Evolutionary conservation across 768 basidiomycete species (phyloP), one percentile per base, ranked within the genome.

Genomic region (Tephrocybe rancida): DNA sequence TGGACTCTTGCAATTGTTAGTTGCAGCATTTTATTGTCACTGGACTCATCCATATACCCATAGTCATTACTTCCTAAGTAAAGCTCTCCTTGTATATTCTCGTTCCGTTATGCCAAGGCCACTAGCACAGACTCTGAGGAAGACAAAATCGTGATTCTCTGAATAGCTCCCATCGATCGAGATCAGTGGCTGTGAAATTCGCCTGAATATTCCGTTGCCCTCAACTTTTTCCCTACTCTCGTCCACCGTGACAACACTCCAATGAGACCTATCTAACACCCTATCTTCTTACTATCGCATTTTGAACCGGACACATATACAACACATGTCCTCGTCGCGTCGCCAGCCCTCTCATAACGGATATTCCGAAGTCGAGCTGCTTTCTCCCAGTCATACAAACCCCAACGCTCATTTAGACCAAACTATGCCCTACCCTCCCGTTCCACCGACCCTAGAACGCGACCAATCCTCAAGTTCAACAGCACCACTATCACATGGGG

Each of bases 261-360:
- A 18, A 50, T 53, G 52, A 11, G n/a, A 55, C 37, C 29, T 43
- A 41, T 34, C 29, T 27, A 48, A 50, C 32, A 19, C 2, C 39
- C 29, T 47, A 47, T 43, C 39, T 22, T 26, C 19, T 30, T 30
- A 26, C 44, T 27, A 7, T 44, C 67, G 94, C 92, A 59, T 37
- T 34, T 18, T 18, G 29, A 37, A 19, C 19, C 16, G 35, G 35
- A 18, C 29, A 42, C 14, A 13, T n/a, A 10, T 34, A 22, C 29
- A 13, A 32, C 43, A 18, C 22, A 57, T 57, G 51, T 41, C 47
- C 29, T 44, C 46, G 19, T 44, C 48, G 26, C 47, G 54, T 49
- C 44, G 26, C 41, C 53, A 47, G 38, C 53, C 49, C 26, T 44
- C 45, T 39, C 34, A 54, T 41, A 41, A 52, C 48, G 48, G 34